Evolutionary conservation across 148 eudicot species (phyloP).

Genomic region (Agrostemma githago): DNA sequence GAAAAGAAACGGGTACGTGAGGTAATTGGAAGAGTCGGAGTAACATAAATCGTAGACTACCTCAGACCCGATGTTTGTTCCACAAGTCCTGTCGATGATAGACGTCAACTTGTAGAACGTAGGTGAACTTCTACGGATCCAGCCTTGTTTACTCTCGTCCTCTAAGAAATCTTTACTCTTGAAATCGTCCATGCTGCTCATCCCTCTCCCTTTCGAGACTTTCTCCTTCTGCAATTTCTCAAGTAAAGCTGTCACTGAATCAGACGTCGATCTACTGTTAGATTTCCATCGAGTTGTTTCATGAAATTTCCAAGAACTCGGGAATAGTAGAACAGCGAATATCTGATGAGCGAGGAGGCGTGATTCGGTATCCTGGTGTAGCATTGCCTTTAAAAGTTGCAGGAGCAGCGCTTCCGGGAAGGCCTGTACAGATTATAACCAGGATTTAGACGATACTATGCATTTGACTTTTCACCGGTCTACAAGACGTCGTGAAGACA

Average conservation of each 20-base stretch:
- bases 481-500: no score
- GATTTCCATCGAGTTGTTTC: conserved; percentile 57
- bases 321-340: conserved; percentile 61
- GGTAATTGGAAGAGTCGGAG: no score
- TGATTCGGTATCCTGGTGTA: conserved; percentile 76
- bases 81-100: conserved; percentile 57
- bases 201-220: conserved; percentile 32
- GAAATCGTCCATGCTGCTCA: conserved; percentile 40
- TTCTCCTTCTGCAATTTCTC: conserved; percentile 77
- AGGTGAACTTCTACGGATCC: conserved; percentile 57
- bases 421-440: conserved; percentile 40
- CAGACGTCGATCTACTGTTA: conserved; percentile 49
- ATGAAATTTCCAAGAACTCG: conserved; percentile 42
- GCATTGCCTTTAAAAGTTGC: conserved; percentile 80
- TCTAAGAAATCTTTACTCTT: conserved; percentile 43
- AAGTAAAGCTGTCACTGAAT: conserved; percentile 72
- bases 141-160: conserved; percentile 53
- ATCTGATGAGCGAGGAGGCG: conserved; percentile 83
- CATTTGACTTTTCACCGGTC: no score
- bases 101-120: conserved; percentile 59
- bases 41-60: conserved; percentile 29
- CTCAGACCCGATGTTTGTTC: conserved; percentile 47
- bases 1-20: no score
- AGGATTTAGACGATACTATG: neutral
- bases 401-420: conserved; percentile 84